These are phyloP conservation scores for Helotiales sp. DNA, from an alignment of 2,329 filamentous ascomycete genomes.

Conservation along the genomic window DNA sequence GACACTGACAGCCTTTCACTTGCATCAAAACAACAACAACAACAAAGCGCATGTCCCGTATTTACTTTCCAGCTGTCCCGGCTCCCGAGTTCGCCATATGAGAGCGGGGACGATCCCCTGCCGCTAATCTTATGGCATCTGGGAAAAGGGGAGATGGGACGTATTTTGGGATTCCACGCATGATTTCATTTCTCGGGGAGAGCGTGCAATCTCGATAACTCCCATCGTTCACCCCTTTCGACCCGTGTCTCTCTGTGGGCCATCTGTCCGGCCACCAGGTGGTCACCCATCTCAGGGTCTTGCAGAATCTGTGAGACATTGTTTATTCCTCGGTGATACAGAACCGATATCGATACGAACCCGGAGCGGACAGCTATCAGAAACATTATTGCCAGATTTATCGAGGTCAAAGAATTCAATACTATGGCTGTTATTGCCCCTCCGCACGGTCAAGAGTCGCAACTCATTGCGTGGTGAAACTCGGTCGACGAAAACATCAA, in stretches of 20 bases:
- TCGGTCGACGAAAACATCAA: neutral
- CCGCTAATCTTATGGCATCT: neutral
- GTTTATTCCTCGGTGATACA: neutral
- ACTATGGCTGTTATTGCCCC: neutral
- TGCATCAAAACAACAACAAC: constrained; percentile 6
- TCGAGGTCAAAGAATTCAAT: neutral
- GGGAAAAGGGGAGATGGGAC: neutral
- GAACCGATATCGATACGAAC: constrained; percentile 3
- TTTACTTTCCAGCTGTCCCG: constrained; percentile 6
- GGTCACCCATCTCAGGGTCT: neutral
- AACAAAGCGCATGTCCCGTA: constrained; percentile 1
- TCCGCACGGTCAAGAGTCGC: neutral
- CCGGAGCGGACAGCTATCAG: neutral
- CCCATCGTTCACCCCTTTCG: constrained; percentile 1
- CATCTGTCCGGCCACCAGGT: neutral
- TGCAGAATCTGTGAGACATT: neutral
- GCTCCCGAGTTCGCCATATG: constrained; percentile 11
- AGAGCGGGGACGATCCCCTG: neutral
- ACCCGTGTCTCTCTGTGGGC: neutral
- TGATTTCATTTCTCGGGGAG: constrained; percentile 5
- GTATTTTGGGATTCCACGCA: neutral
- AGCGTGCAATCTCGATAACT: neutral
- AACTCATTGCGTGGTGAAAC: neutral
- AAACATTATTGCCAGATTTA: neutral
- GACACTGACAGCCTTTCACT: neutral